phyloP scores from a whole-genome alignment of 2,329 filamentous ascomycete genomes.

The Fusarium tupiense region DNA sequence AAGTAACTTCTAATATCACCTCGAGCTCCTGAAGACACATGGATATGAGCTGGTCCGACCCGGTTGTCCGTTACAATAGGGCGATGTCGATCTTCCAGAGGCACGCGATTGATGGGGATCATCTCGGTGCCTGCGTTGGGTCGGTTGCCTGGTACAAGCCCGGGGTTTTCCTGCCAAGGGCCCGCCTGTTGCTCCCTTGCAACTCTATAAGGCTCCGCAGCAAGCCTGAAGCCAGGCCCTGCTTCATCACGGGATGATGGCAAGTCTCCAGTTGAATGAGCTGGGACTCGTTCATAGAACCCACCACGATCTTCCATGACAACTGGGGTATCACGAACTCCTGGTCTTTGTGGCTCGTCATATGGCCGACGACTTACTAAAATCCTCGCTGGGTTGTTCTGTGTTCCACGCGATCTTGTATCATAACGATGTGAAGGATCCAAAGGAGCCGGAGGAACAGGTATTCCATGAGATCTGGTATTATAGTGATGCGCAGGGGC shows the following conservation, averaged over 20 bases:
- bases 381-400: conserved; percentile 25
- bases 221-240: conserved; percentile 22
- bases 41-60: conserved; percentile 1
- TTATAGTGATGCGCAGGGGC: conserved; percentile 20
- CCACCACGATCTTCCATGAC: conserved; percentile 54
- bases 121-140: conserved; percentile 31
- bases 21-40: conserved; percentile 2
- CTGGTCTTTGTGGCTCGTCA: conserved; percentile 45
- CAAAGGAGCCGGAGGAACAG: background rate
- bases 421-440: conserved; percentile 11
- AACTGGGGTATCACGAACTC: conserved; percentile 47
- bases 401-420: conserved; percentile 26
- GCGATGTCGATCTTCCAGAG: conserved; percentile 13
- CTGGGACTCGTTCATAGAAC: conserved; percentile 49
- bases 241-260: conserved; percentile 14
- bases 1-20: conserved; percentile 3
- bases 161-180: conserved; percentile 36
- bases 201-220: conserved; percentile 13
- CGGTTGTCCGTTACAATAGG: conserved; percentile 19
- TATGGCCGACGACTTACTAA: conserved; percentile 43
- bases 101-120: conserved; percentile 26
- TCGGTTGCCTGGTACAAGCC: conserved; percentile 28
- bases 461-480: conserved; percentile 3
- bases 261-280: conserved; percentile 19
- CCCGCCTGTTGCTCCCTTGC: conserved; percentile 31